Evolutionary conservation across 495 filamentous ascomycete species (phyloP), one percentile per base, ranked within the genome.

Genomic region (Penicillium roqueforti): DNA sequence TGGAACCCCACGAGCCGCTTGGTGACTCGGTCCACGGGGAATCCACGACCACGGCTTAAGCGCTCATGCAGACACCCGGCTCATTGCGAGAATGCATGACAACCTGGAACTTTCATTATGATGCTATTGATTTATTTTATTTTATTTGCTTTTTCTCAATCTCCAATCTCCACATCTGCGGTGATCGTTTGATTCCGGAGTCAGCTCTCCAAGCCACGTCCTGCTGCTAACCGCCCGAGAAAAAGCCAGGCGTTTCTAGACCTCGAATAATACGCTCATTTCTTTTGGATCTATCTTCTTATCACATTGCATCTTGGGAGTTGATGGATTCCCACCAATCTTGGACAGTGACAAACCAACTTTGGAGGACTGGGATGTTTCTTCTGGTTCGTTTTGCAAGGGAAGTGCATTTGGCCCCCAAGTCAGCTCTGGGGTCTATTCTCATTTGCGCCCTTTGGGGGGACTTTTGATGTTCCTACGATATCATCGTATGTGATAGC

Each of bases 21-120:
- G 44, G 46, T 62, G 57, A 55, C 51, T 58, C 56, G 54, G 55
- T 37, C 31, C 34, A 47, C 58, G 64, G 61, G 56, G 61, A 52
- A 59, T 67, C 60, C 56, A 54, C 36, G 56, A 43, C 64, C 61
- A 56, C 19, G 65, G 51, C 61, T 62, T 67, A 67, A 65, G 61
- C 64, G 64, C 64, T 41, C 55, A 51, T 39, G 42, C 42, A 53
- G 51, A 28, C 31, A 22, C 43, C 51, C 47, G 23, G 31, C 32
- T 42, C 13, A 41, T 40, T 19, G 34, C 49, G 49, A 52, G 40
- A 56, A 34, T 47, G 14, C 47, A 56, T 29, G 49, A 56, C 39
- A 57, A 58, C 42, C 37, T 39, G 14, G 42, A 45, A 45, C 26
- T 29, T 38, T 50, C 22, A 29, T 39, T 50, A 29, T 22, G 18